Percentiles rank a stretch among this genome's conserved stretches.
Evolutionary conservation across 2,329 filamentous ascomycete species (phyloP).

Genomic region (Arthrocladium fulminans): DNA sequence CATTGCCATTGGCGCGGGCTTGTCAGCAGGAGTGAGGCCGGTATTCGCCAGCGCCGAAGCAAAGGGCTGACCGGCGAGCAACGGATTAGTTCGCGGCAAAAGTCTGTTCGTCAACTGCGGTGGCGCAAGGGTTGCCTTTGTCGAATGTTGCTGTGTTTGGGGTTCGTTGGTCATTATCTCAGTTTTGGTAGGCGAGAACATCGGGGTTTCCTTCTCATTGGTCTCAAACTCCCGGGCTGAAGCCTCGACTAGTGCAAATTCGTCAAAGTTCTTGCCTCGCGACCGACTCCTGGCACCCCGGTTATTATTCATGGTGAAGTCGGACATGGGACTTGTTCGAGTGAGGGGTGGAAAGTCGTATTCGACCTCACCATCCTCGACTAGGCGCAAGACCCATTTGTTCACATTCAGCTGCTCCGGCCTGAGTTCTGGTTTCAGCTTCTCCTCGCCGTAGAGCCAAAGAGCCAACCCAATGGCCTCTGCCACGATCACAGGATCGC

Average conservation of each 20-base stretch:
- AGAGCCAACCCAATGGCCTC: constrained; percentile 56
- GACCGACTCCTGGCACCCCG: constrained; percentile 49
- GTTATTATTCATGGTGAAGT: constrained; percentile 61
- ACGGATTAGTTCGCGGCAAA: constrained; percentile 31
- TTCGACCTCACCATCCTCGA: constrained; percentile 59
- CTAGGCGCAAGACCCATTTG: constrained; percentile 57
- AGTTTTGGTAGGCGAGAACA: constrained; percentile 34
- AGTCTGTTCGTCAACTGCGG: constrained; percentile 15
- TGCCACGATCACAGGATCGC: constrained; percentile 46
- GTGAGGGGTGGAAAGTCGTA: constrained; percentile 55
- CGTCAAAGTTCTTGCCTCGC: constrained; percentile 57
- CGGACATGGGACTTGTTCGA: constrained; percentile 48
- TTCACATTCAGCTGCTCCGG: constrained; percentile 50
- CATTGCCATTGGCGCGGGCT: constrained; percentile 33
- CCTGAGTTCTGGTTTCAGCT: constrained; percentile 44
- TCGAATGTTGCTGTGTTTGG: constrained; percentile 8
- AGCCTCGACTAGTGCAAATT: constrained; percentile 57
- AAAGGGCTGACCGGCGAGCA: constrained; percentile 35
- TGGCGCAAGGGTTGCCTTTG: neutral
- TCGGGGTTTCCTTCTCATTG: constrained; percentile 49
- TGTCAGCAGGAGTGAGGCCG: constrained; percentile 38
- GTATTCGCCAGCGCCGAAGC: constrained; percentile 38
- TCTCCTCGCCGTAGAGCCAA: constrained; percentile 54
- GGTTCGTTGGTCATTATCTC: constrained; percentile 22
- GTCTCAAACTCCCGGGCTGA: constrained; percentile 46